Percentiles rank a stretch among this genome's conserved stretches.
Evolutionary conservation across 108 stramenopile species (phyloP).

Genomic region (Parietichytrium sp.): DNA sequence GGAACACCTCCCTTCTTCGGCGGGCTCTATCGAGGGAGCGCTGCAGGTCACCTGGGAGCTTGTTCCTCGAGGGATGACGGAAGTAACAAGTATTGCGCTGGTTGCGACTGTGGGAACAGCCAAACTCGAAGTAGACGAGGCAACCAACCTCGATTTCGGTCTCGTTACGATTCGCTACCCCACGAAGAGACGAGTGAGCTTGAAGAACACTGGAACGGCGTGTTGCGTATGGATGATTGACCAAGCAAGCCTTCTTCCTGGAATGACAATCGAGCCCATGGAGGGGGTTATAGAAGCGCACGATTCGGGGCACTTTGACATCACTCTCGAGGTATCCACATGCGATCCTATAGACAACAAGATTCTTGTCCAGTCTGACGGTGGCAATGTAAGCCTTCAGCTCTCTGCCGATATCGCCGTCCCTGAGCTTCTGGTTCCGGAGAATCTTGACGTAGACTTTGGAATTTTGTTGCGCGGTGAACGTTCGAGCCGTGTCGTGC

Average conservation of each 20-base stretch:
- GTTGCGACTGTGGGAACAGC: not conserved
- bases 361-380: not conserved
- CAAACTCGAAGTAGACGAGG: not conserved
- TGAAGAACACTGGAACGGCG: not conserved
- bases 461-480: not conserved
- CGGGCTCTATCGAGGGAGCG: not conserved
- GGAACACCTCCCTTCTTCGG: too few species aligned
- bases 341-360: constrained; percentile 1
- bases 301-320: too few species aligned
- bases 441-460: constrained; percentile 1
- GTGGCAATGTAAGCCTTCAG: not conserved
- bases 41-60: not conserved
- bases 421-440: not conserved
- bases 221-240: constrained; percentile 12
- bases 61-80: not conserved
- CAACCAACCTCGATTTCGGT: not conserved
- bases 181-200: too few species aligned
- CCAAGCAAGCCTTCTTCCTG: not conserved
- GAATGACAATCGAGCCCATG: not conserved
- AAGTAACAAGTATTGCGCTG: not conserved
- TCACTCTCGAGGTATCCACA: not conserved
- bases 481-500: not conserved
- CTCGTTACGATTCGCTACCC: not conserved
- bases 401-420: not conserved
- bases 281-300: too few species aligned